Evolutionary conservation across 1,139 yeast species (phyloP).

Genomic region (Zygotorulaspora mrakii): DNA sequence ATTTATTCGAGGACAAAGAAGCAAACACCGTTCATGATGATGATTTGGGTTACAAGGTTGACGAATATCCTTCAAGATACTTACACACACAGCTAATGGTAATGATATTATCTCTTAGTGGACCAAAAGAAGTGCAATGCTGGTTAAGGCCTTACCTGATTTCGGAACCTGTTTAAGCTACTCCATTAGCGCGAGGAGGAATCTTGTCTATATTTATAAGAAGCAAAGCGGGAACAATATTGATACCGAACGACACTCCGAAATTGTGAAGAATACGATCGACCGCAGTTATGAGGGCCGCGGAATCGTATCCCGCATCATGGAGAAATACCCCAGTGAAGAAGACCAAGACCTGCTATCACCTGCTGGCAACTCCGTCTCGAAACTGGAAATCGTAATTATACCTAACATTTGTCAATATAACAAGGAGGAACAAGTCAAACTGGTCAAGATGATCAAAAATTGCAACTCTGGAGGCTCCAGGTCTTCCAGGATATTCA

Average conservation of each 20-base stretch:
- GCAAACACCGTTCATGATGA: slow-evolving; percentile 3
- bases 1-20: neutral
- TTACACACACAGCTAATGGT: too few relatives aligned
- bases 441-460: slow-evolving; percentile 13
- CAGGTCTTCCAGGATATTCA: slow-evolving; percentile 13
- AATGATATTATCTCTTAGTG: too few relatives aligned
- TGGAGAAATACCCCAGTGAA: slow-evolving; percentile 4
- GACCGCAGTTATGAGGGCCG: slow-evolving; percentile 10
- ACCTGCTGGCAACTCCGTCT: neutral
- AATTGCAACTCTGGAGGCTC: slow-evolving; percentile 3
- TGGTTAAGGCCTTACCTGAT: slow-evolving; percentile 16
- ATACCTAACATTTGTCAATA: slow-evolving; percentile 20
- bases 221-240: slow-evolving; percentile 9
- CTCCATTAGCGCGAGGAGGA: slow-evolving; percentile 20
- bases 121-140: too few relatives aligned
- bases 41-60: neutral
- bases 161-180: slow-evolving; percentile 21
- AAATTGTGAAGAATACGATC: slow-evolving; percentile 11
- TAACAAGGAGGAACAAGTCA: slow-evolving; percentile 14
- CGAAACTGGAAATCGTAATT: slow-evolving; percentile 13
- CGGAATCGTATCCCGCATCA: slow-evolving; percentile 8
- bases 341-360: neutral
- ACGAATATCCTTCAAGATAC: too few relatives aligned
- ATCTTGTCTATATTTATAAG: slow-evolving; percentile 21
- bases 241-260: slow-evolving; percentile 13